phyloP scores from a whole-genome alignment of 176 grass and related monocot species.

The Aegilops speltoides region DNA sequence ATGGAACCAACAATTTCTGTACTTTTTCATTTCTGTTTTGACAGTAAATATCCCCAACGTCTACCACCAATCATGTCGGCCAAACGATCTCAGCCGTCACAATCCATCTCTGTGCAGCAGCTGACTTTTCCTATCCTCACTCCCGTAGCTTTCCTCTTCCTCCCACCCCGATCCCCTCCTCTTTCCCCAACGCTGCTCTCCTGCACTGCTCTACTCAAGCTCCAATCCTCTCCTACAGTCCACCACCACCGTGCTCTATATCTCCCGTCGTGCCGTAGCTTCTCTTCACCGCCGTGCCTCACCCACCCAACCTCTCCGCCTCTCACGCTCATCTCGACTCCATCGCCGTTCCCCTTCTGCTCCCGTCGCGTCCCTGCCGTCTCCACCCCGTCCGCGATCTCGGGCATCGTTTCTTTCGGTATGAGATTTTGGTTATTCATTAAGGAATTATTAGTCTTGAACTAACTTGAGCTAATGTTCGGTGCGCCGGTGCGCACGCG shows the following conservation, averaged over 20 bases:
- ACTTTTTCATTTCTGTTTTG: too few species aligned
- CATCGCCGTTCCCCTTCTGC: background rate
- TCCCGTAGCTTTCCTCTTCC: constrained; percentile 15
- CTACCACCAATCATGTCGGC: constrained; percentile 5
- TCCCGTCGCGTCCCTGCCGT: background rate
- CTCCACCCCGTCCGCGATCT: background rate
- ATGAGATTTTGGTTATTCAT: background rate
- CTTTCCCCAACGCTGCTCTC: background rate
- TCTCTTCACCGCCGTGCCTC: background rate
- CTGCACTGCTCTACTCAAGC: background rate
- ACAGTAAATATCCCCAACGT: background rate
- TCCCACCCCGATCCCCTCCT: background rate
- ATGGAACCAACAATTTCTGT: too few species aligned
- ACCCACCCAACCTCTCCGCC: background rate
- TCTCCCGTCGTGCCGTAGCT: background rate
- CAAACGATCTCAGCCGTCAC: background rate
- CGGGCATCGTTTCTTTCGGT: background rate
- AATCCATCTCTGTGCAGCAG: background rate
- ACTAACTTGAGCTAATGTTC: background rate
- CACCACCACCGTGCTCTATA: background rate
- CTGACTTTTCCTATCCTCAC: constrained; percentile 15
- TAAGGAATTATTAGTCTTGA: too few species aligned
- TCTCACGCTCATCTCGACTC: background rate
- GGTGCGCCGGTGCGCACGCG: background rate
- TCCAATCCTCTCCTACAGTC: background rate